Base-by-base conservation (phyloP, 1,284 basidiomycete genomes). In the Cryptococcus sp. region DNA sequence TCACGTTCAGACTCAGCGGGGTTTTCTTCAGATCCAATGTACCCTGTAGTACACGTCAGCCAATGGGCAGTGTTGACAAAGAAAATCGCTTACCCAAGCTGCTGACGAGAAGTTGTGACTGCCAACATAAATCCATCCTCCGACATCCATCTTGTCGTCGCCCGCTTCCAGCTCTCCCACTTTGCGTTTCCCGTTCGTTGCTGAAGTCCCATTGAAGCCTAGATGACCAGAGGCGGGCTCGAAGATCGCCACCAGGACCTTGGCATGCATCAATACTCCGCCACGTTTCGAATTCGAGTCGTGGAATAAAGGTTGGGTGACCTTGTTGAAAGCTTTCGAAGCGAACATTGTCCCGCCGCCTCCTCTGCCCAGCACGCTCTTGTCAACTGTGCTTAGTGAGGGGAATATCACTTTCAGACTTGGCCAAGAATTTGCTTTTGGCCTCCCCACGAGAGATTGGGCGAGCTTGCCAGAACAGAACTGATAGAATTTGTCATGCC, bases 331-430 rank as follows among this genome's bases (percentile, higher is more conserved):
- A 8, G 64, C 67, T 27, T 66, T 68, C 16, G 69, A 71, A 51
- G 68, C 69, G 53, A 79, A 79, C 73, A 79, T 78, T 8, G 77
- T 79, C 0, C 75, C 75, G 1, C 77, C 78, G 0, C 77, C 76
- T 59, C 61, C 58, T n/a, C 67, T 55, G 3, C 73, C 73, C 3
- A 58, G 41, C 4, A 61, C 23, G 20, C 72, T 74, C 0, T 51
- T 54, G 40, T 77, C 70, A 0, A 79, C 76, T 0, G 77, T 79
- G 0, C 65, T 66, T 23, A 77, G 52, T 2, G 68, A 60, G 0
- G 78, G 78, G 55, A 73, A 80, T 23, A 80, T 43, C 27, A 79
- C 60, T 56, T 76, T 78, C 55, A 79, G 54, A 0, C 73, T 69
- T 3, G 75, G 74, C 63, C 66, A 76, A 6, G 51, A 30, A 5